These are phyloP conservation scores for Bryoerythrophyllum caledonicum DNA, from an alignment of 225 moss, liverwort and hornwort genomes.

Conservation along the genomic window DNA sequence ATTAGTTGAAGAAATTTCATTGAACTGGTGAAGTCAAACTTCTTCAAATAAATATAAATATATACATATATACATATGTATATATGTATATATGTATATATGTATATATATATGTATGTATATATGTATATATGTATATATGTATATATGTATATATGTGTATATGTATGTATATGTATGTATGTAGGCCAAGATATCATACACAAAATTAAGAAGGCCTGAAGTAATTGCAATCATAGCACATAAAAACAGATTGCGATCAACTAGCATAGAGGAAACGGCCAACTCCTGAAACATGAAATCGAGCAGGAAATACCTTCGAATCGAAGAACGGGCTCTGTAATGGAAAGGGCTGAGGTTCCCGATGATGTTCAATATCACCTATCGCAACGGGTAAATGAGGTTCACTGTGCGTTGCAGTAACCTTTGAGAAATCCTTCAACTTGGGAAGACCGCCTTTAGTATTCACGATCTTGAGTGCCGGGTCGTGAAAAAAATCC, in stretches of 20 bases:
- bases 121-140: no score
- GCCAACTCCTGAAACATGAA: neutral
- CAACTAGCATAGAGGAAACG: neutral
- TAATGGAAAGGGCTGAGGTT: constrained; percentile 31
- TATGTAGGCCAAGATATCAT: neutral
- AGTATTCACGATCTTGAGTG: neutral
- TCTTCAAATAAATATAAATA: no score
- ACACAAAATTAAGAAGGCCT: constrained; percentile 4
- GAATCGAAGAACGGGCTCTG: constrained; percentile 22
- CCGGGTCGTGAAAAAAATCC: constrained; percentile 4
- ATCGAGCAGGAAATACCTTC: constrained; percentile 26
- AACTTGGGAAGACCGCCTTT: constrained; percentile 28
- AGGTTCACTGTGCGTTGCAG: constrained; percentile 39
- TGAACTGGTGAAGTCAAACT: neutral
- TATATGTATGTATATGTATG: no score
- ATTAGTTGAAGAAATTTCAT: neutral
- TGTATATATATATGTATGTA: no score
- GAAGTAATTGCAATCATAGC: neutral
- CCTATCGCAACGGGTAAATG: constrained; percentile 28
- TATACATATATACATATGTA: no score
- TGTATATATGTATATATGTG: no score
- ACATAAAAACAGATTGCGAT: neutral
- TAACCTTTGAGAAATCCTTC: constrained; percentile 32
- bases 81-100: no score
- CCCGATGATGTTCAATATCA: constrained; percentile 20